Base-by-base conservation (phyloP, 306 rosid species). In the Cucurbita pepo region DNA sequence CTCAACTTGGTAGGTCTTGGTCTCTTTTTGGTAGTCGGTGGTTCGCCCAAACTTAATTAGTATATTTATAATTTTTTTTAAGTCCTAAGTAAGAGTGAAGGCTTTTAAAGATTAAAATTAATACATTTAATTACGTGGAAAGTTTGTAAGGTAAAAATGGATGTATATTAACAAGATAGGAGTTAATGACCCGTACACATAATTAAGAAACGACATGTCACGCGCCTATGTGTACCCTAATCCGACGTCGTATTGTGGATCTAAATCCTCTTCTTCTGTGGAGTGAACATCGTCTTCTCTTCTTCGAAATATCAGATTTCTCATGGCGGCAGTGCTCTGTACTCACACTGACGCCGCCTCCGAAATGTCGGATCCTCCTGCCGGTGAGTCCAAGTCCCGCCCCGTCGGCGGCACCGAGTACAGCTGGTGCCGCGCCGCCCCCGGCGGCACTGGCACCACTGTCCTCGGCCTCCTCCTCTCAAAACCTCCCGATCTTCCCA, bases 391-490 rank as follows among this genome's bases (percentile, higher is more conserved):
- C 43, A 75, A 41, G 4, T 16, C 61, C 60, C 89, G 98, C 50
- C 77, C 83, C 66, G 88, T 83, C 45, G 98, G 98, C 8, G 97
- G 96, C 77, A 94, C 96, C 37, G 98, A 94, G 79, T 80, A 72
- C 90, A 85, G 95, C 80, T 94, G 98, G 98, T 90, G 97, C 90
- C 80, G 69, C 77, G 91, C 95, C 58, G 97, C 87, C 0, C 96
- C 90, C 10, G 11, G 56, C n/a, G 96, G 98, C 81, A 94, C 98
- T 18, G 98, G 98, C 58, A 72, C 84, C 36, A 89, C 98, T 1
- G 98, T 90, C 16, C 77, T 90, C 0, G 86, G 87, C 40, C 83
- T 94, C 84, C 92, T 85, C 76, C 72, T 94, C 79, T 83, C 97
- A 2, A 90, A 87, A 69, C 83, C 88, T 8, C 95, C 89, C 0